Base-by-base conservation (phyloP, 345 rosid species). In the Cardamine chenopodiifolia region DNA sequence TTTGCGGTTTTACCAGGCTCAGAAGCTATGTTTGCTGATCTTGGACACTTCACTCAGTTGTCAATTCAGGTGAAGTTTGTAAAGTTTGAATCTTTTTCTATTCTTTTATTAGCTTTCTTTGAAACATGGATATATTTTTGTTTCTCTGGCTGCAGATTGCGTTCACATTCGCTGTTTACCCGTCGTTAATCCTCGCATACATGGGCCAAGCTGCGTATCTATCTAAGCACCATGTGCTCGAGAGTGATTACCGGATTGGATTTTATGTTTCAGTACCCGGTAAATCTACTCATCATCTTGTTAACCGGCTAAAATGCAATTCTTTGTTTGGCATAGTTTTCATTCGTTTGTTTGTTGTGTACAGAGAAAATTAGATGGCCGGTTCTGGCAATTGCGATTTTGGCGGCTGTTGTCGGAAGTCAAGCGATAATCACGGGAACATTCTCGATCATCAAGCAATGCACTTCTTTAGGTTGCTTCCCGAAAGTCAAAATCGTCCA, bases 121-220 rank as follows among this genome's bases (percentile, higher is more conserved):
- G n/a, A 54, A 69, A 62, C 35, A 45, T 62, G 28, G n/a, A 60
- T 7, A 9, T 5, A 0, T 61, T 10, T 12, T 57, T 26, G 55
- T 39, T 9, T 74, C 71, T 2, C 18, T 75, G 79, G 66, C 64
- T 77, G 80, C 92, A 95, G 98, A 84, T 95, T 65, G 99, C 99
- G 11, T 95, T 95, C 82, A 89, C 96, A 47, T 86, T 81, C 5
- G 80, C 90, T 80, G 99, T 95, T 50, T 95, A 95, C 71, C 99
- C 99, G 14, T 89, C 99, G 3, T 79, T 95, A 77, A 90, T 95
- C 78, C 91, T 95, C 42, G 99, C 99, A 63, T 95, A 95, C 66
- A 95, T 95, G 99, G 99, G 99, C 63, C 99, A 95, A 84, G 99
- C 99, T 22, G 98, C 99, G 26, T 90, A 86, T 81, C 86, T 95